phyloP scores from a whole-genome alignment of 129 eudicot genomes.

The Dittrichia graveolens region DNA sequence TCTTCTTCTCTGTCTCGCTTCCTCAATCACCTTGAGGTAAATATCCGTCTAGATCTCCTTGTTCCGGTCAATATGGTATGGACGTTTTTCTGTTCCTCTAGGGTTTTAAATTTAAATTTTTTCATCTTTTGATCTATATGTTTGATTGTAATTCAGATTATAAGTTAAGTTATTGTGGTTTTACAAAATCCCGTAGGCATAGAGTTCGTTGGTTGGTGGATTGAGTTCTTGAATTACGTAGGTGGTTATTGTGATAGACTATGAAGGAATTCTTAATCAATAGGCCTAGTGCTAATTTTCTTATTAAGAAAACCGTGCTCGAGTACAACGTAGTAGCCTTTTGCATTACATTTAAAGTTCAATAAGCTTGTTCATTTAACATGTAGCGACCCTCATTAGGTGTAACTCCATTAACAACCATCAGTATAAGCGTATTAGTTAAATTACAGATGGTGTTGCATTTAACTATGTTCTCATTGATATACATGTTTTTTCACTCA shows the following conservation, averaged over 20 bases:
- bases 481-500: too few relatives aligned
- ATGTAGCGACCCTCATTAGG: neutral
- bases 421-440: slow-evolving; percentile 2
- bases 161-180: neutral
- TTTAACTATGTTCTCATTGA: neutral
- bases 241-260: slow-evolving; percentile 5
- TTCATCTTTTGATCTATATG: slow-evolving; percentile 18
- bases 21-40: slow-evolving; percentile 32
- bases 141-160: neutral
- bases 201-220: slow-evolving; percentile 15
- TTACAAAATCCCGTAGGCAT: neutral
- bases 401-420: neutral
- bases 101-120: slow-evolving; percentile 3
- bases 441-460: slow-evolving; percentile 1
- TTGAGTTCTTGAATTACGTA: slow-evolving; percentile 12
- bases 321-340: slow-evolving; percentile 7
- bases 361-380: slow-evolving; percentile 11
- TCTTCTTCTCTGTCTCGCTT: slow-evolving; percentile 1
- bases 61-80: slow-evolving; percentile 20
- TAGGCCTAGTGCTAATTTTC: neutral
- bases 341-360: slow-evolving; percentile 31
- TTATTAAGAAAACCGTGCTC: slow-evolving; percentile 5
- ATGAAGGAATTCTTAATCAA: slow-evolving; percentile 8
- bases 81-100: slow-evolving; percentile 2
- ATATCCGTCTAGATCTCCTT: slow-evolving; percentile 25